phyloP scores from a whole-genome alignment of 2,329 filamentous ascomycete species.

The Bipolaris oryzae region DNA sequence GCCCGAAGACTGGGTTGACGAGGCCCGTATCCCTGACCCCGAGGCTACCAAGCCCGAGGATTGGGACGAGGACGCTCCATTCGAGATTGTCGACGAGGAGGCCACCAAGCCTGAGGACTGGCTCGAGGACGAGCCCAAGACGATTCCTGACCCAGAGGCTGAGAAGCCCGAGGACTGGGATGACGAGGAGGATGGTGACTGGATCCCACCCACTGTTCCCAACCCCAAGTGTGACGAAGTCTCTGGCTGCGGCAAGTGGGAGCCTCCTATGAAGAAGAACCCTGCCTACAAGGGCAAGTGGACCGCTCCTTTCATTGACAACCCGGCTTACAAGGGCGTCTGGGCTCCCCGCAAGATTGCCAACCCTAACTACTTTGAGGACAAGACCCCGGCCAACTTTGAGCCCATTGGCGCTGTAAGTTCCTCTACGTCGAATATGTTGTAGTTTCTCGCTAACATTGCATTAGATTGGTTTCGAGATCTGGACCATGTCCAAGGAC shows the following conservation, averaged over 20 bases:
- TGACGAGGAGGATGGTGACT: constrained; percentile 99
- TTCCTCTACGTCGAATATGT: constrained; percentile 39
- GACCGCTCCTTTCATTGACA: constrained; percentile 90
- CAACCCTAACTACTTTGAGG: constrained; percentile 96
- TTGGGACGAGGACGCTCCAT: constrained; percentile 98
- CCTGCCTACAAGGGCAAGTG: constrained; percentile 99
- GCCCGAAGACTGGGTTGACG: constrained; percentile 94
- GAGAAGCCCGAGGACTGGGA: constrained; percentile 99
- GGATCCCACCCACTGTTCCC: constrained; percentile 84
- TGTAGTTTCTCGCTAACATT: constrained; percentile 18
- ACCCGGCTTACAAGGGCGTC: constrained; percentile 95
- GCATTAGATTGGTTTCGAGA: constrained; percentile 88
- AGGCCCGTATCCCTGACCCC: constrained; percentile 87
- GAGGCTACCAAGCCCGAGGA: constrained; percentile 96
- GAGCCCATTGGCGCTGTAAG: constrained; percentile 97
- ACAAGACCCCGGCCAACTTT: constrained; percentile 95
- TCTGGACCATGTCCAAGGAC: constrained; percentile 99
- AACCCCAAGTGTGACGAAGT: constrained; percentile 96
- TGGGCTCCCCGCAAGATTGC: constrained; percentile 96
- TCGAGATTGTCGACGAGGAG: constrained; percentile 92
- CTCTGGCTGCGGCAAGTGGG: constrained; percentile 93
- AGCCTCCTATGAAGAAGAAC: constrained; percentile 90
- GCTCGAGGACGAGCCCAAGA: constrained; percentile 86
- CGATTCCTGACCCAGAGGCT: constrained; percentile 88
- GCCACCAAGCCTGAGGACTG: constrained; percentile 93